Conservation (phyloP, 202 grass and related monocot species). For the Schoenoplectus tabernaemontani region DNA sequence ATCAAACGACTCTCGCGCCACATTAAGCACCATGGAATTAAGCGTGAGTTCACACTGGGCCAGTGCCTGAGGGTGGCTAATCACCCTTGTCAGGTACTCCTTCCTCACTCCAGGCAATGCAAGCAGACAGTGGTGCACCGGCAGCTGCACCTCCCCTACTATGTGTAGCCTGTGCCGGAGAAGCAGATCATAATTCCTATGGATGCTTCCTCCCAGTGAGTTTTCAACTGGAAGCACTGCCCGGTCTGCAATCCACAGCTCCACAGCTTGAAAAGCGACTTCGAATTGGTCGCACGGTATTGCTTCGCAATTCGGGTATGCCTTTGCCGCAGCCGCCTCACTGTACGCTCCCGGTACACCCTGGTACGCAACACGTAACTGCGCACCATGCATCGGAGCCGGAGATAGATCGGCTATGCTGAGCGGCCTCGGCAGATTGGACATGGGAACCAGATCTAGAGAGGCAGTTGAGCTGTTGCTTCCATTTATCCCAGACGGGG, state of each 20-base stretch:
- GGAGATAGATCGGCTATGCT: conserved; percentile 70
- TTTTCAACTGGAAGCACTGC: conserved; percentile 85
- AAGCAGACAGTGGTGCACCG: conserved; percentile 85
- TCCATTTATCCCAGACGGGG: neutral
- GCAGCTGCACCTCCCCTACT: conserved; percentile 85
- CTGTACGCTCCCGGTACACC: conserved; percentile 78
- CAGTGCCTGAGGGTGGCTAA: conserved; percentile 80
- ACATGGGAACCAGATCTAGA: conserved; percentile 46
- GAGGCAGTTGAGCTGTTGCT: neutral
- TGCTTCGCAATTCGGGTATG: conserved; percentile 70
- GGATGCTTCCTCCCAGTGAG: conserved; percentile 81
- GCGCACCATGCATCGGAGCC: conserved; percentile 59
- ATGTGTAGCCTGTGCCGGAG: conserved; percentile 85
- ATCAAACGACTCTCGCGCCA: conserved; percentile 77
- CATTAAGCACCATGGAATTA: conserved; percentile 73
- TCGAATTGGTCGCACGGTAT: conserved; percentile 92
- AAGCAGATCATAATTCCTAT: conserved; percentile 88
- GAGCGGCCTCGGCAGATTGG: conserved; percentile 53
- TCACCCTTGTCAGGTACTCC: conserved; percentile 67
- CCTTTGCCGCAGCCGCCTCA: conserved; percentile 58
- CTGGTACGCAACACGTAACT: conserved; percentile 80
- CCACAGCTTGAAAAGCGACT: conserved; percentile 85
- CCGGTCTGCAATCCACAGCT: conserved; percentile 85
- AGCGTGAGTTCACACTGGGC: conserved; percentile 85
- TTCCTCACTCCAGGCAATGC: conserved; percentile 55